These are phyloP conservation scores for Rhododendron molle DNA, from an alignment of 148 eudicot genomes.

Conservation along the genomic window DNA sequence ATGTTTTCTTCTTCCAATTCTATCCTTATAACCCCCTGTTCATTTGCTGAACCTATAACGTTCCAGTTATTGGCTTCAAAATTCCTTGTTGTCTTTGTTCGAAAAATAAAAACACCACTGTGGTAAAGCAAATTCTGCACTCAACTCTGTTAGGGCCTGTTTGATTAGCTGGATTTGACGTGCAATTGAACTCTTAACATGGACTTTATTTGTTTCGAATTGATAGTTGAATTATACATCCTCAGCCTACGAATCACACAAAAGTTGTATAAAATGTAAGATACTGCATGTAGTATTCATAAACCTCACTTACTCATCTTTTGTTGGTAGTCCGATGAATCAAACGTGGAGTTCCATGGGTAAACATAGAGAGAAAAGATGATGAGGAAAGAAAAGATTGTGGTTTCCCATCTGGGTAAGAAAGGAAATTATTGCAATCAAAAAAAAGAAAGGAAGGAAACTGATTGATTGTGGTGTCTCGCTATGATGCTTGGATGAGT, in stretches of 20 bases:
- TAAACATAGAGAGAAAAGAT: neutral
- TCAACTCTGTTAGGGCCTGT: neutral
- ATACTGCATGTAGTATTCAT: neutral
- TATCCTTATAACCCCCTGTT: neutral
- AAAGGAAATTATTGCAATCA: neutral
- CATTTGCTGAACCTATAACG: neutral
- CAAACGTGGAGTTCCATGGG: neutral
- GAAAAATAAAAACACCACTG: neutral
- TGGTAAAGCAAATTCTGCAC: neutral
- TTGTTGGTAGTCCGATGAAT: neutral
- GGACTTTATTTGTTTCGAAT: neutral
- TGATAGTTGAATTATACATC: neutral
- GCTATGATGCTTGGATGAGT: neutral
- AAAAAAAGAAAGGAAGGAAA: no score
- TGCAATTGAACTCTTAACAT: neutral
- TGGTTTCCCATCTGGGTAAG: neutral
- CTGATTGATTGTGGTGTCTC: neutral
- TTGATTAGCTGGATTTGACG: neutral
- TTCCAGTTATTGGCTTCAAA: neutral
- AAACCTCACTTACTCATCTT: neutral
- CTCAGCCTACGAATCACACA: no score
- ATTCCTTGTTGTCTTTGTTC: neutral
- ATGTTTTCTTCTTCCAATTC: neutral
- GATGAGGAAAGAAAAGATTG: neutral
- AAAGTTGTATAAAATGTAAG: no score